Conservation (phyloP, 2,329 filamentous ascomycete genomes). For the Penicillium brasilianum region DNA sequence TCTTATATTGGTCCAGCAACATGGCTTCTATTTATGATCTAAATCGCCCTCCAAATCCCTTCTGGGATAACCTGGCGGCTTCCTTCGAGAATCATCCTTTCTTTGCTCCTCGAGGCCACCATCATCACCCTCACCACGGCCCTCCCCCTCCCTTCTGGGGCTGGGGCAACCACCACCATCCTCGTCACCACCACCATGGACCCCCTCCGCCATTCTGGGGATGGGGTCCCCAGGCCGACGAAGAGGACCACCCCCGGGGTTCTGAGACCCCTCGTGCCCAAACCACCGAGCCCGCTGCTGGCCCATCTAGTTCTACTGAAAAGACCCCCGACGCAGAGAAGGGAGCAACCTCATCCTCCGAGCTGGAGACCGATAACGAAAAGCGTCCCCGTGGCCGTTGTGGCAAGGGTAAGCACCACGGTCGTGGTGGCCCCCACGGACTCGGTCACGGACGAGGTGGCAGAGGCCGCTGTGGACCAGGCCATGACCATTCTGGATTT, state of each 20-base stretch:
- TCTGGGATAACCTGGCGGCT: slow-evolving; percentile 61
- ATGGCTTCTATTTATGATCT: slow-evolving; percentile 62
- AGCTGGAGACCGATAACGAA: slow-evolving; percentile 26
- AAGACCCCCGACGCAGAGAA: slow-evolving; percentile 14
- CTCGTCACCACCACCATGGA: slow-evolving; percentile 7
- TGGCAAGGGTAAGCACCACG: slow-evolving; percentile 26
- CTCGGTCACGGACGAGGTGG: slow-evolving; percentile 14
- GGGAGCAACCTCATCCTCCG: slow-evolving; percentile 8
- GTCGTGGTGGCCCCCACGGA: slow-evolving; percentile 11
- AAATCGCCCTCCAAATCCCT: slow-evolving; percentile 56
- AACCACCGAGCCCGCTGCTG: slow-evolving; percentile 11
- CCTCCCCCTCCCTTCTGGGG: slow-evolving; percentile 19
- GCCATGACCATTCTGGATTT: slow-evolving; percentile 1
- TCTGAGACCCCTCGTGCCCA: slow-evolving; percentile 9
- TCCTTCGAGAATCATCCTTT: slow-evolving; percentile 56
- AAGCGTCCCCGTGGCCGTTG: slow-evolving; percentile 20
- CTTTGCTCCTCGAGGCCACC: slow-evolving; percentile 45
- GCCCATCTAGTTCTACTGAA: slow-evolving; percentile 13
- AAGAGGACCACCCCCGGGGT: slow-evolving; percentile 37
- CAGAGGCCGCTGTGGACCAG: slow-evolving; percentile 15
- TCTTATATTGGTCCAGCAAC: slow-evolving; percentile 26
- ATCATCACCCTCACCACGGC: slow-evolving; percentile 9
- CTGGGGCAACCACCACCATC: slow-evolving; percentile 18
- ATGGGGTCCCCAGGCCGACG: slow-evolving; percentile 30
- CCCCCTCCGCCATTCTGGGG: slow-evolving; percentile 13